Percentiles rank a stretch among this genome's conserved stretches.
These are phyloP conservation scores for Leishmania aethiopica DNA, from an alignment of 208 protist genomes.

Conservation along the genomic window DNA sequence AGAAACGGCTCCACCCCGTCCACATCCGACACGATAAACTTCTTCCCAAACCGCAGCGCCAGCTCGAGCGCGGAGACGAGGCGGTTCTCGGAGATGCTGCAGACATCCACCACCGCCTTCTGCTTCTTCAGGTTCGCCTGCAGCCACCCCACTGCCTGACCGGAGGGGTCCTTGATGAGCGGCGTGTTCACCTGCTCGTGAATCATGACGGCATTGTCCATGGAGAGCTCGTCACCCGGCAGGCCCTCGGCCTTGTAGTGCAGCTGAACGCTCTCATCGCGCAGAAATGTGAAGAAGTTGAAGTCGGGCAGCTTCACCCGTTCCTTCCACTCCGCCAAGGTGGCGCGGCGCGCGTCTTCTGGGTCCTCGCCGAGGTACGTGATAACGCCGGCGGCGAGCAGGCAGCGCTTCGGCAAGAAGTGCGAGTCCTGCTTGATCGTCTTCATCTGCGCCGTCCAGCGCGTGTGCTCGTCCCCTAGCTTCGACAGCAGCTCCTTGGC, in stretches of 20 bases:
- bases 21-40: conserved; percentile 96
- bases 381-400: conserved; percentile 93
- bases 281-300: conserved; percentile 93
- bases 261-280: conserved; percentile 95
- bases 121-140: conserved; percentile 79
- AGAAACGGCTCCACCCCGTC: conserved; percentile 96
- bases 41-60: conserved; percentile 98
- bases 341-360: conserved; percentile 84
- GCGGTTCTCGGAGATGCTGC: conserved; percentile 91
- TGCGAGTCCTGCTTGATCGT: conserved; percentile 69
- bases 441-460: conserved; percentile 94
- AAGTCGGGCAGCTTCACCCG: conserved; percentile 84
- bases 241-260: conserved; percentile 96
- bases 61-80: conserved; percentile 97
- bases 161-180: conserved; percentile 97
- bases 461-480: conserved; percentile 93
- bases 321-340: conserved; percentile 85
- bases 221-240: conserved; percentile 95
- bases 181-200: conserved; percentile 89
- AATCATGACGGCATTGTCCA: conserved; percentile 98
- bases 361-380: conserved; percentile 93
- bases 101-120: conserved; percentile 83
- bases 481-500: conserved; percentile 95
- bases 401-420: conserved; percentile 80
- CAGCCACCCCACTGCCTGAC: conserved; percentile 94